Evolutionary conservation across 805 yeast genomes (phyloP).

Genomic region (Yarrowia divulgata): DNA sequence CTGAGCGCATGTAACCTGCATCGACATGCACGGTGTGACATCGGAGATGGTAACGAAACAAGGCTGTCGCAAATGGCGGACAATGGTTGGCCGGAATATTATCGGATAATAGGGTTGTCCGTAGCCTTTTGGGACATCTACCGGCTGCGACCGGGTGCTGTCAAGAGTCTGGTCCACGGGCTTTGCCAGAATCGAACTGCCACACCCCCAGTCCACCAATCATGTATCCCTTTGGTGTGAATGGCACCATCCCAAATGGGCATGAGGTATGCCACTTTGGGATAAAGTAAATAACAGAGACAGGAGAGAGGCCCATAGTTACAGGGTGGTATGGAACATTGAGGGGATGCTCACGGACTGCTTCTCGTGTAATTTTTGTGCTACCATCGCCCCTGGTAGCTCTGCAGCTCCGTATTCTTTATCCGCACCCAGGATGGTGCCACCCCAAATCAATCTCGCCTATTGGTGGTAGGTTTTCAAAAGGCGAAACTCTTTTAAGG

Average conservation of each 20-base stretch:
- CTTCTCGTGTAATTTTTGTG: neutral
- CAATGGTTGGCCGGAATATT: neutral
- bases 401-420: neutral
- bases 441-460: slow-evolving; percentile 11
- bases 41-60: slow-evolving; percentile 14
- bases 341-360: neutral
- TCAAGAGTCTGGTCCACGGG: neutral
- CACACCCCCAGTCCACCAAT: slow-evolving; percentile 12
- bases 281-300: slow-evolving; percentile 19
- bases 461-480: slow-evolving; percentile 6
- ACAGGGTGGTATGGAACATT: neutral
- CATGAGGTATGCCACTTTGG: slow-evolving; percentile 30
- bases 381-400: too few relatives aligned
- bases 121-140: neutral
- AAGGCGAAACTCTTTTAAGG: neutral
- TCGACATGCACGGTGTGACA: slow-evolving; percentile 13
- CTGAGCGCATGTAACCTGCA: slow-evolving; percentile 2
- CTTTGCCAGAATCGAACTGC: slow-evolving; percentile 14
- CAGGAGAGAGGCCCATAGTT: neutral
- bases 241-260: slow-evolving; percentile 32
- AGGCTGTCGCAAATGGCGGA: slow-evolving; percentile 4
- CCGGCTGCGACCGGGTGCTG: neutral
- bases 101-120: neutral
- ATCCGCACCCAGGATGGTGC: neutral
- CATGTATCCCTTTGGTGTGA: slow-evolving; percentile 23